A percentile compares a stretch with the other conserved stretches of the same genome.
Evolutionary conservation across 23 red algal genomes (phyloP).

Genomic region (Gracilaria vermiculophylla): DNA sequence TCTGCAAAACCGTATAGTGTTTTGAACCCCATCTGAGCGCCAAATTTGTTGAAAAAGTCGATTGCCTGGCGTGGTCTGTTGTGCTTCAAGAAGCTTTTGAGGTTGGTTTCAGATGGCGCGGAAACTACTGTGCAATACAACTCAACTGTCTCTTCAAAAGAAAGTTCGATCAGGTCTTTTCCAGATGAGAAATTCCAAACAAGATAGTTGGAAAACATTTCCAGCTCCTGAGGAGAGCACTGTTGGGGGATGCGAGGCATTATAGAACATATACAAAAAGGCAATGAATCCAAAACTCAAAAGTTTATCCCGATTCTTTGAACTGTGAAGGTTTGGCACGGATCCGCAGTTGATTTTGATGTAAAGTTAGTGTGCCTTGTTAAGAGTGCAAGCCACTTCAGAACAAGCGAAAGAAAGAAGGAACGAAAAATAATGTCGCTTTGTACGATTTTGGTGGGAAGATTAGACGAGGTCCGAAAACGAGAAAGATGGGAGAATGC

Average conservation of each 20-base stretch:
- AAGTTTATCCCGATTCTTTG: neutral
- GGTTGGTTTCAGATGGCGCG: neutral
- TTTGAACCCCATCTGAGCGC: neutral
- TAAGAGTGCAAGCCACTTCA: neutral
- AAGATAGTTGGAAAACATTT: slow-evolving; percentile 18
- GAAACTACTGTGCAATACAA: neutral
- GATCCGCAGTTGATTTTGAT: neutral
- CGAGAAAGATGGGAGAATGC: no score
- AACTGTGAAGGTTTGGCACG: neutral
- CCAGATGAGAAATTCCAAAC: neutral
- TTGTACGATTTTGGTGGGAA: no score
- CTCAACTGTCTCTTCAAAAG: slow-evolving; percentile 10
- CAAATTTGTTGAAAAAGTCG: neutral
- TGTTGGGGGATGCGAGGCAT: neutral
- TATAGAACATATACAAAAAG: neutral
- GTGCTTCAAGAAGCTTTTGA: neutral
- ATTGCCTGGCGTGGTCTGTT: neutral
- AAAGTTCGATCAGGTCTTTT: slow-evolving; percentile 6
- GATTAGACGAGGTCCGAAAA: no score
- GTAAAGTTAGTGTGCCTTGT: neutral
- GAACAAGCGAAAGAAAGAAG: neutral
- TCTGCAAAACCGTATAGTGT: slow-evolving; percentile 8
- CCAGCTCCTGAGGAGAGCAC: neutral
- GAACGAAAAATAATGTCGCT: neutral
- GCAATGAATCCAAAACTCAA: neutral